Percentiles rank a stretch among this genome's conserved stretches.
phyloP scores from a whole-genome alignment of 2,329 filamentous ascomycete genomes.

The Aureobasidium vineae region DNA sequence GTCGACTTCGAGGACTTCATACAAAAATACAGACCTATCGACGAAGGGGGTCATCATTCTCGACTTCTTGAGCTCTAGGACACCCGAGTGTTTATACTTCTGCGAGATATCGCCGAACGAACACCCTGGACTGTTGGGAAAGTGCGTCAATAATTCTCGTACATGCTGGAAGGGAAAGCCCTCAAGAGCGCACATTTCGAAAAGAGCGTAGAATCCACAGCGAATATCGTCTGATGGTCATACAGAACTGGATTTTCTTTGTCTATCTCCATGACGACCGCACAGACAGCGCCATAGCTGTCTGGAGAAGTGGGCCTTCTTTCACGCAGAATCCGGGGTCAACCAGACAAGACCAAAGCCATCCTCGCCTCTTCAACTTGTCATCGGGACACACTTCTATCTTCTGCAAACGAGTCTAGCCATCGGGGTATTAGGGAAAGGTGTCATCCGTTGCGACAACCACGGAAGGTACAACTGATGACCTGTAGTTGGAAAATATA shows the following conservation, averaged over 20 bases:
- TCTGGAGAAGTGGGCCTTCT: slow-evolving; percentile 5
- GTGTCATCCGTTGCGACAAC: too few species aligned
- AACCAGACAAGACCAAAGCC: neutral
- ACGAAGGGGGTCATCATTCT: neutral
- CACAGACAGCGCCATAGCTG: slow-evolving; percentile 7
- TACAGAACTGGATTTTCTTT: neutral
- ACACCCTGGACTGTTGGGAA: neutral
- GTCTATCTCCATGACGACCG: neutral
- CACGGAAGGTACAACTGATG: too few species aligned
- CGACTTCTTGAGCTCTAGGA: neutral
- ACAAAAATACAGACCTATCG: neutral
- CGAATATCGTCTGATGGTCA: neutral
- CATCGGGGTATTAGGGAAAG: too few species aligned
- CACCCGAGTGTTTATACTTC: slow-evolving; percentile 5
- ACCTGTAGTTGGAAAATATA: too few species aligned
- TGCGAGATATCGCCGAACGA: neutral
- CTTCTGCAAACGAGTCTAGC: too few species aligned
- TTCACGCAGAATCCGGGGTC: neutral
- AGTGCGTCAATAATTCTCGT: neutral
- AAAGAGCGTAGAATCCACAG: neutral
- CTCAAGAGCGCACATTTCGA: neutral
- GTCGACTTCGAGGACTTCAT: neutral
- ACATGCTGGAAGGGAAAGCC: neutral
- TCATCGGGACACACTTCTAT: too few species aligned
- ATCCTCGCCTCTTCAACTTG: too few species aligned